Base-by-base conservation (phyloP, 2,329 filamentous ascomycete species). In the Helminthosporium solani region DNA sequence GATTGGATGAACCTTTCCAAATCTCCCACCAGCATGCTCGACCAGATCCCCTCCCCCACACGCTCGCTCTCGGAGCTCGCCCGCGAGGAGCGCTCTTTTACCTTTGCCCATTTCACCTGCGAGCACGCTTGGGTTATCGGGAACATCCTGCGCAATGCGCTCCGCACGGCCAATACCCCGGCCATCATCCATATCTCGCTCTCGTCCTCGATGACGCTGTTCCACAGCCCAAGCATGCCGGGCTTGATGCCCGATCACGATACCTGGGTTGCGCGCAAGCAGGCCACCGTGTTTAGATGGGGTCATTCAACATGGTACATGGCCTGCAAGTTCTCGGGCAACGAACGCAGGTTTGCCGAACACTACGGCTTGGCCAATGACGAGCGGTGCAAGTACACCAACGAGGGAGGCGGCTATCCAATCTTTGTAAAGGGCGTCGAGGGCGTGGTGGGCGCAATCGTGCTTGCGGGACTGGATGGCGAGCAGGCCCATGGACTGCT, bases 401-500 rank as follows among this genome's bases (percentile, higher is more conserved):
- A 90, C 51, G 87, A 91, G 67, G 88, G 88, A 0, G 88, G 88
- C 18, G 88, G 78, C 0, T 82, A 88, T 52, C 88, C 88, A 0
- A 79, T 92, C 25, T 77, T 82, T 7, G 87, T 92, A 6, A 73
- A 73, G 42, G 86, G 86, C 0, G 86, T 91, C 1, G 87, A 91
- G 71, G 88, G 87, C 0, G 72, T 90, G 2, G 83, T 90, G 7
- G 88, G 81, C 0, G 84, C 89, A 1, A 82, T 90, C 19, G 82
- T 90, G 15, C 85, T 92, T 1, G 87, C 83, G 61, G 88, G 88
- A 3, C 67, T 92, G 66, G 86, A 84, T 73, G 85, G 90, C 69
- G 77, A 87, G 58, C 80, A 90, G 72, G 87, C 91, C 67, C 88
- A 94, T 68, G 82, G 82, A 7, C 80, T 90, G 30, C 83, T 92